These are phyloP conservation scores for Russula griseocarnosa DNA, from an alignment of 768 basidiomycete genomes.

Conservation along the genomic window DNA sequence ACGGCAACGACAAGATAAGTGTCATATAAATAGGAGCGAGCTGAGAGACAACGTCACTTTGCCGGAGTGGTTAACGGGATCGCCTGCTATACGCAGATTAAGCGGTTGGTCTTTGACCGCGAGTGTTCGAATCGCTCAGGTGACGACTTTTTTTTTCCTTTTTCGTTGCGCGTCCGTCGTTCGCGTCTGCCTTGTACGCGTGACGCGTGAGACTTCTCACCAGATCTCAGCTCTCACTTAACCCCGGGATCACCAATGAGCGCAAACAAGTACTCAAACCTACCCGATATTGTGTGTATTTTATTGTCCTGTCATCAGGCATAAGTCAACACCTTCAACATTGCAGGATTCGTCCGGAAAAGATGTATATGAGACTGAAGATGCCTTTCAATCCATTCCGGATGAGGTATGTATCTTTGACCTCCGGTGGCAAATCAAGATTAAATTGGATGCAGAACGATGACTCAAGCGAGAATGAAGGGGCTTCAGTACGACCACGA, in stretches of 20 bases:
- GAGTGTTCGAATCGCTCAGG: slow-evolving; percentile 37
- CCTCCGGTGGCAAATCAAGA: background rate
- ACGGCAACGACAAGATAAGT: background rate
- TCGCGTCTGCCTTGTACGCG: background rate
- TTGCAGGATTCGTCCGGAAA: slow-evolving; percentile 76
- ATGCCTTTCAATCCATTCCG: slow-evolving; percentile 55
- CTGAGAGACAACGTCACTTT: slow-evolving; percentile 54
- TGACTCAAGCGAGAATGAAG: slow-evolving; percentile 68
- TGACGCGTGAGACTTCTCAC: background rate
- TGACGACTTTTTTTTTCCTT: slow-evolving; percentile 28
- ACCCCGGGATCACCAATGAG: slow-evolving; percentile 14
- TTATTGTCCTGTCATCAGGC: background rate
- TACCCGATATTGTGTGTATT: slow-evolving; percentile 82
- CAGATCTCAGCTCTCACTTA: too few relatives aligned
- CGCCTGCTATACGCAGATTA: slow-evolving; percentile 38
- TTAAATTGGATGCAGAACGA: slow-evolving; percentile 39
- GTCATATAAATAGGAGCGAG: background rate
- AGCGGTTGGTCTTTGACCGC: slow-evolving; percentile 37
- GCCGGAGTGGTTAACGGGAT: slow-evolving; percentile 87
- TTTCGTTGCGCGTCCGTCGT: background rate
- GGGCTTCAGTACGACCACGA: slow-evolving; percentile 40
- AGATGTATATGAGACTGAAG: slow-evolving; percentile 91
- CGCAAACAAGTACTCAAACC: slow-evolving; percentile 72
- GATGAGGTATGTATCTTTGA: slow-evolving; percentile 45
- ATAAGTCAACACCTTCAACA: background rate